Evolutionary conservation across 2,329 filamentous ascomycete species (phyloP).

Genomic region (Drechslerella dactyloides): DNA sequence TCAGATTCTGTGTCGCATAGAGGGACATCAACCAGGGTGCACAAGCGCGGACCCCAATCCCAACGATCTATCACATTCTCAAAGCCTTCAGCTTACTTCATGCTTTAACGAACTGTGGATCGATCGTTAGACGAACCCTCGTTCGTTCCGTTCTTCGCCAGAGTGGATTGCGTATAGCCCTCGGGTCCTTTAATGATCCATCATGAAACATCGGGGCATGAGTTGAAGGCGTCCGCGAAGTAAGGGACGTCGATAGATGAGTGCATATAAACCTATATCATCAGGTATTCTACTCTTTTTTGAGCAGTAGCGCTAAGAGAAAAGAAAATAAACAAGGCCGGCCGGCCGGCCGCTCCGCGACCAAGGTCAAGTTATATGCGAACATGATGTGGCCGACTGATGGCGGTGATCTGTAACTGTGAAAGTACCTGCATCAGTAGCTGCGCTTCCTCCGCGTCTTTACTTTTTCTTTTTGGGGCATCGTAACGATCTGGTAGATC

Average conservation of each 20-base stretch:
- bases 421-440: constrained; percentile 42
- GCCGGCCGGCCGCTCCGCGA: constrained; percentile 16
- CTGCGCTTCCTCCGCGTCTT: constrained; percentile 3
- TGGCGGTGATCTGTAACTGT: constrained; percentile 30
- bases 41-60: constrained; percentile 30
- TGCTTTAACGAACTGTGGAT: constrained; percentile 13
- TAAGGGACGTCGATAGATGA: constrained; percentile 39
- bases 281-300: constrained; percentile 45
- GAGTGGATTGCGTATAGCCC: constrained; percentile 42
- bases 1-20: constrained; percentile 28
- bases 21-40: constrained; percentile 9
- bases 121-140: constrained; percentile 26
- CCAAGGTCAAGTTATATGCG: constrained; percentile 12
- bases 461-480: constrained; percentile 23
- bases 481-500: constrained; percentile 20
- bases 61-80: constrained; percentile 47
- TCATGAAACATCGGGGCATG: constrained; percentile 49
- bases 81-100: constrained; percentile 31
- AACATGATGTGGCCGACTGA: constrained; percentile 12
- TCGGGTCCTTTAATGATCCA: constrained; percentile 40
- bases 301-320: constrained; percentile 9
- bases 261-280: constrained; percentile 42
- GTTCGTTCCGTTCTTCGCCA: constrained; percentile 46
- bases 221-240: constrained; percentile 45
- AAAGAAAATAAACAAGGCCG: constrained; percentile 16